These are phyloP conservation scores for Tetrastigma voinierianum DNA, from an alignment of 164 flowering plant genomes.

Conservation along the genomic window DNA sequence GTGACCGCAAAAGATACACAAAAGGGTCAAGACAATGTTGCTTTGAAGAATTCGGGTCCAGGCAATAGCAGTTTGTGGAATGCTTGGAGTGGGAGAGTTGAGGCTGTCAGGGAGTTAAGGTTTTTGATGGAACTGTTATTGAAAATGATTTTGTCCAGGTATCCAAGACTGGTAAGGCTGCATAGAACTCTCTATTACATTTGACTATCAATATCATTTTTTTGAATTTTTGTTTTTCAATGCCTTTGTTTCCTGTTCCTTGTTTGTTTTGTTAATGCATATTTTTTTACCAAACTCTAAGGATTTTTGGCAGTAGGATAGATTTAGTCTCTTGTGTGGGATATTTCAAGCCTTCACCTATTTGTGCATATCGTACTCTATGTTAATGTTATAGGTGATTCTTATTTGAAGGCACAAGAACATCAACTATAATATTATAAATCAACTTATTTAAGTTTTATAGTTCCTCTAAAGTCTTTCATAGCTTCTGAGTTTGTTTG, in stretches of 20 bases:
- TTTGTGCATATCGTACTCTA: background rate
- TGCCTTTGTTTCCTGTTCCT: background rate
- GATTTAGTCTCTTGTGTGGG: background rate
- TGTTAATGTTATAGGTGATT: background rate
- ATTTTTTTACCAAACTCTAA: background rate
- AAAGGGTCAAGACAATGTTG: conserved; percentile 15
- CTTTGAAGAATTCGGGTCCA: conserved; percentile 16
- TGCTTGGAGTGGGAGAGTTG: conserved; percentile 85
- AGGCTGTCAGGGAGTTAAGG: conserved; percentile 66
- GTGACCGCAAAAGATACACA: conserved; percentile 12
- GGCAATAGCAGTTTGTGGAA: conserved; percentile 47
- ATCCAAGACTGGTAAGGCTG: conserved; percentile 29
- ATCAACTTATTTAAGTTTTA: no score
- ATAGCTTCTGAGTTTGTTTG: no score
- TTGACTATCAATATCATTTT: background rate
- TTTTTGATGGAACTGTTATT: conserved; percentile 76
- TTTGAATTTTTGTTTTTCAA: background rate
- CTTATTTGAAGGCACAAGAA: no score
- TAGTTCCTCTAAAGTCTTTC: no score
- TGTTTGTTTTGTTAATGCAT: background rate
- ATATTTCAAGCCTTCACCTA: background rate
- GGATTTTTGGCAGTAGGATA: background rate
- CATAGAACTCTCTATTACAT: background rate
- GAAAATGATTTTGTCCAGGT: conserved; percentile 24
- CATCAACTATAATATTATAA: no score